Percentiles rank a stretch among this genome's conserved stretches.
phyloP scores from a whole-genome alignment of 225 moss, liverwort and hornwort genomes.

The Rhytidiadelphus loreus region DNA sequence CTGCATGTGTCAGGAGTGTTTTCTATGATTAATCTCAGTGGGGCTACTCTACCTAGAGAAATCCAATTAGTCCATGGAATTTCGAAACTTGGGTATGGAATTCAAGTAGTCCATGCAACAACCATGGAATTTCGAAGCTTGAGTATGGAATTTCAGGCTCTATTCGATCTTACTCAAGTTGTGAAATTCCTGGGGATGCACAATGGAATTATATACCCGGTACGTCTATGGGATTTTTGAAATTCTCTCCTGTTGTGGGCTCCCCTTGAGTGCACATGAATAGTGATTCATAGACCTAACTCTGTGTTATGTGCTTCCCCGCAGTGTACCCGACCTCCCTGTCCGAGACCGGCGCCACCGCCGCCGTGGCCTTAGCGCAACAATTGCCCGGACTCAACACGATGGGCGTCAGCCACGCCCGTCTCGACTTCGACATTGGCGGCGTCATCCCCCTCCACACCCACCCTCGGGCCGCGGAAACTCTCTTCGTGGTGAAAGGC shows the following conservation, averaged over 20 bases:
- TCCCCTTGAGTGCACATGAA: neutral
- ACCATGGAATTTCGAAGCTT: no score
- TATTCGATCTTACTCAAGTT: neutral
- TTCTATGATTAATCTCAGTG: no score
- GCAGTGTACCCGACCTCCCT: neutral
- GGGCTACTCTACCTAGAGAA: no score
- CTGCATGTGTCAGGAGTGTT: no score
- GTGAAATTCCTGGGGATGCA: neutral
- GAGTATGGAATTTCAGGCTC: neutral
- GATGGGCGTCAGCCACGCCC: neutral
- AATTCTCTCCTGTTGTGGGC: neutral
- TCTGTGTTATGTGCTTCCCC: neutral
- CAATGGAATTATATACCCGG: neutral
- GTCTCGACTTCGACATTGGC: neutral
- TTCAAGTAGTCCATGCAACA: neutral
- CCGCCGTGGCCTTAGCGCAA: neutral
- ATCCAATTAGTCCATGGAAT: neutral
- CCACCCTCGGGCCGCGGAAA: neutral
- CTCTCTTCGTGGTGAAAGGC: neutral
- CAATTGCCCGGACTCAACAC: neutral
- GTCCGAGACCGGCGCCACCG: neutral
- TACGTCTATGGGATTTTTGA: no score
- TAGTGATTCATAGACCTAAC: neutral
- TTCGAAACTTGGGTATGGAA: neutral
- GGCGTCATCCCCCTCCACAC: neutral